phyloP scores from a whole-genome alignment of 495 filamentous ascomycete genomes.

The Apodospora peruviana region DNA sequence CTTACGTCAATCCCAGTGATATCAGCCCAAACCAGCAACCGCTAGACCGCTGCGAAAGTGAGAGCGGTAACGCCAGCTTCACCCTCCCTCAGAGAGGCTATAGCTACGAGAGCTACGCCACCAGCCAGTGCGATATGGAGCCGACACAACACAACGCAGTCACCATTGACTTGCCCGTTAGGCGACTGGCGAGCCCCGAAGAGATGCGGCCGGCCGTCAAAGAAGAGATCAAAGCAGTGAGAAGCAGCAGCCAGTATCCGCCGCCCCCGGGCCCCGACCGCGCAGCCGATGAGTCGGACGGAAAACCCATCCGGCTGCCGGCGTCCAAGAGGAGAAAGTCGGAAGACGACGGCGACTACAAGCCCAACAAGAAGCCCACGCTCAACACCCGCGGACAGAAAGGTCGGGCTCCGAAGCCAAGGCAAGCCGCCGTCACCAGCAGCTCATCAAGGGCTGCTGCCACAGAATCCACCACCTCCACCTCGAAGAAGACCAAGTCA shows the following conservation, averaged over 20 bases:
- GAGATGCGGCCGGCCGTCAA: slow-evolving; percentile 18
- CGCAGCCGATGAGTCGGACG: slow-evolving; percentile 16
- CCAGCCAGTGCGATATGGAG: slow-evolving; percentile 10
- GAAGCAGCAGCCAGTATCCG: slow-evolving; percentile 16
- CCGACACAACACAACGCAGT: not conserved
- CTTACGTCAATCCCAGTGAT: slow-evolving; percentile 33
- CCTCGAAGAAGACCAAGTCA: not conserved
- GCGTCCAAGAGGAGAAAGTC: slow-evolving; percentile 17
- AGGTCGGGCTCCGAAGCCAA: not conserved
- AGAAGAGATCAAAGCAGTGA: slow-evolving; percentile 25
- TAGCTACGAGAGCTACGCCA: slow-evolving; percentile 16
- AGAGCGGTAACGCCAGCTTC: slow-evolving; percentile 13
- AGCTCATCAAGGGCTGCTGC: not conserved
- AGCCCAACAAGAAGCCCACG: slow-evolving; percentile 19
- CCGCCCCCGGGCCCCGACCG: slow-evolving; percentile 7
- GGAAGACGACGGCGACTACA: slow-evolving; percentile 14
- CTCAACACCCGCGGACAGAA: not conserved
- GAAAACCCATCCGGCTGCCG: not conserved
- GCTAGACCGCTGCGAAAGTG: slow-evolving; percentile 25
- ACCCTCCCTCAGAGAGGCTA: slow-evolving; percentile 3
- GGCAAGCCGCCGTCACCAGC: not conserved
- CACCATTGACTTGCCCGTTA: not conserved
- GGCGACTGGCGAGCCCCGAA: slow-evolving; percentile 16
- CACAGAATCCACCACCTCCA: not conserved
- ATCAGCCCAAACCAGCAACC: slow-evolving; percentile 30